Evolutionary conservation across 2,329 filamentous ascomycete genomes (phyloP).

Genomic region (Trichoderma sp.): DNA sequence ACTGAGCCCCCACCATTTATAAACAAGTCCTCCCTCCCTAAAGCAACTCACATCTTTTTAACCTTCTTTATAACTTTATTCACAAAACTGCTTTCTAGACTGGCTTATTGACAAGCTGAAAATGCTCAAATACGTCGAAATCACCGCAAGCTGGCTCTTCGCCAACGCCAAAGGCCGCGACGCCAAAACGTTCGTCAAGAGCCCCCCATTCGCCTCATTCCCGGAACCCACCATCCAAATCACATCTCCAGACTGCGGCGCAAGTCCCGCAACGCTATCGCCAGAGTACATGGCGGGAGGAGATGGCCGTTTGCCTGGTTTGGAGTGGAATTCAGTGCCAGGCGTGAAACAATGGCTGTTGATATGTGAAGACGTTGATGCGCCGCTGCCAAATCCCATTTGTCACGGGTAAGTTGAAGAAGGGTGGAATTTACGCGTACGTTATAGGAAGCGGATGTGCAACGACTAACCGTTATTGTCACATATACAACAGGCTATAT

Average conservation of each 20-base stretch:
- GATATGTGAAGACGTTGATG: slow-evolving; percentile 50
- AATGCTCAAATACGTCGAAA: slow-evolving; percentile 39
- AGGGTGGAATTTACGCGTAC: background rate
- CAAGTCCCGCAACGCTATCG: slow-evolving; percentile 39
- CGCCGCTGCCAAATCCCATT: slow-evolving; percentile 47
- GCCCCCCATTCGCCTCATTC: slow-evolving; percentile 39
- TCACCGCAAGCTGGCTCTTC: slow-evolving; percentile 44
- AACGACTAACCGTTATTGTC: background rate
- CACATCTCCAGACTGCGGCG: slow-evolving; percentile 45
- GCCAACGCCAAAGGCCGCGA: slow-evolving; percentile 42
- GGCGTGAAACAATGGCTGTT: slow-evolving; percentile 49
- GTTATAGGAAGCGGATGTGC: background rate
- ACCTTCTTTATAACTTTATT: background rate
- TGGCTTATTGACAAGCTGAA: background rate
- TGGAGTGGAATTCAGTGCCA: slow-evolving; percentile 43
- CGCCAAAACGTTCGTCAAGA: slow-evolving; percentile 42
- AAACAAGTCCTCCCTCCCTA: background rate
- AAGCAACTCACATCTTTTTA: background rate
- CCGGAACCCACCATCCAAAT: slow-evolving; percentile 42
- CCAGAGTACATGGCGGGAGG: slow-evolving; percentile 44
- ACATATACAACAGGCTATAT: slow-evolving; percentile 29
- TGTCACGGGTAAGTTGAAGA: slow-evolving; percentile 44
- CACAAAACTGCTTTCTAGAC: background rate
- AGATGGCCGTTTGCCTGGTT: slow-evolving; percentile 42
- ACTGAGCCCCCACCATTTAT: background rate